These are phyloP conservation scores for Dactylellina sp. DNA, from an alignment of 2,329 filamentous ascomycete genomes.

Conservation along the genomic window DNA sequence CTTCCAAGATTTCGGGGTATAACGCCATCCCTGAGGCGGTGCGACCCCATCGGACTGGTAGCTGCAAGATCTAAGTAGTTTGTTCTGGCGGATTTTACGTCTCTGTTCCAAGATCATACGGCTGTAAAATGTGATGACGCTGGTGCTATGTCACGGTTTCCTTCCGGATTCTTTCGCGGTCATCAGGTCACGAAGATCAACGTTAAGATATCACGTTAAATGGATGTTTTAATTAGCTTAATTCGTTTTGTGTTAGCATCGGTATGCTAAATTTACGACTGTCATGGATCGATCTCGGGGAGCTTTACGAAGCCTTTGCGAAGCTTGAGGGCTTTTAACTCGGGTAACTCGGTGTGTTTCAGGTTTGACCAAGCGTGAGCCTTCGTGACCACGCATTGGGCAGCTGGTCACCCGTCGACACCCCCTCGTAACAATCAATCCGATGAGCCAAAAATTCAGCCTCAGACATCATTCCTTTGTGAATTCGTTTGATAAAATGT, in stretches of 20 bases:
- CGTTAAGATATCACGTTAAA: constrained; percentile 14
- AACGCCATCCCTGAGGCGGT: constrained; percentile 52
- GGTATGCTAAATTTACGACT: constrained; percentile 42
- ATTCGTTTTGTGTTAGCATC: constrained; percentile 3
- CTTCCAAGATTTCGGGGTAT: constrained; percentile 43
- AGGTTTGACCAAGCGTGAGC: constrained; percentile 50
- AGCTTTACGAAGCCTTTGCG: constrained; percentile 13
- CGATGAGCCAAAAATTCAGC: constrained; percentile 40
- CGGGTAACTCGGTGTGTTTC: constrained; percentile 56
- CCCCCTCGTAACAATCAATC: constrained; percentile 28
- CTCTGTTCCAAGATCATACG: constrained; percentile 36
- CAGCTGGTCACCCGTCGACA: constrained; percentile 40
- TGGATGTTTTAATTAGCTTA: constrained; percentile 1
- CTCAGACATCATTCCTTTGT: constrained; percentile 44
- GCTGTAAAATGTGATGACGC: constrained; percentile 56
- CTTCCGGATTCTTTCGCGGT: constrained; percentile 48
- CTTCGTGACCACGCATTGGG: constrained; percentile 54
- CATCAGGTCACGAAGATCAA: constrained; percentile 51
- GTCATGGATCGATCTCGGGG: constrained; percentile 37
- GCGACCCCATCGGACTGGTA: constrained; percentile 40
- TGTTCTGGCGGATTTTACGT: constrained; percentile 1
- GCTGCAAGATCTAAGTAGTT: constrained; percentile 46
- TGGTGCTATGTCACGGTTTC: constrained; percentile 45
- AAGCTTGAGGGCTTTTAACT: constrained; percentile 39
- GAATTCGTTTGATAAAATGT: constrained; percentile 4